A percentile compares a stretch with the other conserved stretches of the same genome.
Evolutionary conservation across 352 stramenopile genomes (phyloP).

Genomic region (Phytophthora idaei): DNA sequence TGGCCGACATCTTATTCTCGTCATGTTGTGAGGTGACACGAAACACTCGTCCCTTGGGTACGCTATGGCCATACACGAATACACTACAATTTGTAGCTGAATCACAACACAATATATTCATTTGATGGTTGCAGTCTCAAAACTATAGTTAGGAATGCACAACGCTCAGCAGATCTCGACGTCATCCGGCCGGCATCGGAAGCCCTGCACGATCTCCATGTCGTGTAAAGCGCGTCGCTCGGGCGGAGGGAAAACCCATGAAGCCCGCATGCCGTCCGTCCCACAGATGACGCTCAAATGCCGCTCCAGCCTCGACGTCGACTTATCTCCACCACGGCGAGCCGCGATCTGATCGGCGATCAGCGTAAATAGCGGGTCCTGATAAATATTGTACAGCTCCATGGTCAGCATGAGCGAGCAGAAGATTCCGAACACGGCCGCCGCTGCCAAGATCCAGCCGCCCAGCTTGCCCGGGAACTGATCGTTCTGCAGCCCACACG

Average conservation of each 20-base stretch:
- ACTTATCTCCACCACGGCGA: constrained; percentile 64
- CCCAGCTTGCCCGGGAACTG: constrained; percentile 69
- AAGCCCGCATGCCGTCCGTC: constrained; percentile 66
- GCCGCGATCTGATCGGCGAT: constrained; percentile 65
- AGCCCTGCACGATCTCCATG: constrained; percentile 67
- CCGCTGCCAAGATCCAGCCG: constrained; percentile 67
- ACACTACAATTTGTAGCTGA: no score
- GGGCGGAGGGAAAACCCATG: constrained; percentile 68
- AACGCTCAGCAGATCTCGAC: constrained; percentile 36
- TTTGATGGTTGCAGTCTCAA: no score
- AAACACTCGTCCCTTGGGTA: constrained; percentile 77
- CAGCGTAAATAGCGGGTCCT: constrained; percentile 54
- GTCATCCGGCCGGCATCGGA: constrained; percentile 33
- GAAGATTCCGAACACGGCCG: constrained; percentile 77
- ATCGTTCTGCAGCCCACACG: constrained; percentile 67
- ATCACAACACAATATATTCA: no score
- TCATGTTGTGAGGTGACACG: constrained; percentile 76
- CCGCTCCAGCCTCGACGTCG: constrained; percentile 59
- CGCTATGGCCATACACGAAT: constrained; percentile 83
- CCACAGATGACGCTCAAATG: constrained; percentile 81
- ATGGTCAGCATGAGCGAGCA: constrained; percentile 79
- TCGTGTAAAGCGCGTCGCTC: constrained; percentile 55
- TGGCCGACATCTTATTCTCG: constrained; percentile 61
- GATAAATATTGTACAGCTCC: constrained; percentile 81
- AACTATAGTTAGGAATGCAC: no score